Evolutionary conservation across 805 yeast genomes (phyloP).

Genomic region (Hanseniaspora nectarophila): DNA sequence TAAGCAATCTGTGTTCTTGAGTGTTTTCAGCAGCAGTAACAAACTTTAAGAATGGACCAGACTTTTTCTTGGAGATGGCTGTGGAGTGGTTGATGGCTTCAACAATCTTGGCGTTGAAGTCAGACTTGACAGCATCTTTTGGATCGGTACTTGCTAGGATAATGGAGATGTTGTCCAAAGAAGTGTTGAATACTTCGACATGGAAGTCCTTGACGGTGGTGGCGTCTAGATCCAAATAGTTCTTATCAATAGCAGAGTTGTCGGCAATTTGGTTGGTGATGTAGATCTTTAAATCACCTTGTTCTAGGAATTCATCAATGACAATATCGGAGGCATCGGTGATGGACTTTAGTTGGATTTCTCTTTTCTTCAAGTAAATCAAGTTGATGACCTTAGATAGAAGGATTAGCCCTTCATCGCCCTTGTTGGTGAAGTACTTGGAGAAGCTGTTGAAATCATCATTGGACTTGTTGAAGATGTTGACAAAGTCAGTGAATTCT

Average conservation of each 20-base stretch:
- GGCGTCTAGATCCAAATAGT: slow-evolving; percentile 61
- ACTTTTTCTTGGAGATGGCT: slow-evolving; percentile 38
- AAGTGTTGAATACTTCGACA: slow-evolving; percentile 44
- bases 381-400: slow-evolving; percentile 79
- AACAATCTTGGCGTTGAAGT: slow-evolving; percentile 28
- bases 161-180: slow-evolving; percentile 25
- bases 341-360: slow-evolving; percentile 59
- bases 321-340: not conserved
- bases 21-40: slow-evolving; percentile 53
- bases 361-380: slow-evolving; percentile 82
- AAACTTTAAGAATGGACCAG: slow-evolving; percentile 89
- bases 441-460: not conserved
- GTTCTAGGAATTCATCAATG: not conserved
- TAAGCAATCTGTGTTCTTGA: slow-evolving; percentile 67
- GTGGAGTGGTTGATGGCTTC: slow-evolving; percentile 24
- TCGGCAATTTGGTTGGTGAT: slow-evolving; percentile 55
- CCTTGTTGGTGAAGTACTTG: not conserved
- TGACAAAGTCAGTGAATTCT: slow-evolving; percentile 85
- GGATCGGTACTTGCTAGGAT: slow-evolving; percentile 57
- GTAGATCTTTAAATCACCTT: not conserved
- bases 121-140: slow-evolving; percentile 39
- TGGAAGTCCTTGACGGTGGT: slow-evolving; percentile 61
- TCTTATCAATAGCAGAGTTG: slow-evolving; percentile 76
- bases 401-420: slow-evolving; percentile 54
- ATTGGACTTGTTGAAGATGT: slow-evolving; percentile 51